Evolutionary conservation across 2,329 filamentous ascomycete species (phyloP).

Genomic region (Seiridium unicorne): DNA sequence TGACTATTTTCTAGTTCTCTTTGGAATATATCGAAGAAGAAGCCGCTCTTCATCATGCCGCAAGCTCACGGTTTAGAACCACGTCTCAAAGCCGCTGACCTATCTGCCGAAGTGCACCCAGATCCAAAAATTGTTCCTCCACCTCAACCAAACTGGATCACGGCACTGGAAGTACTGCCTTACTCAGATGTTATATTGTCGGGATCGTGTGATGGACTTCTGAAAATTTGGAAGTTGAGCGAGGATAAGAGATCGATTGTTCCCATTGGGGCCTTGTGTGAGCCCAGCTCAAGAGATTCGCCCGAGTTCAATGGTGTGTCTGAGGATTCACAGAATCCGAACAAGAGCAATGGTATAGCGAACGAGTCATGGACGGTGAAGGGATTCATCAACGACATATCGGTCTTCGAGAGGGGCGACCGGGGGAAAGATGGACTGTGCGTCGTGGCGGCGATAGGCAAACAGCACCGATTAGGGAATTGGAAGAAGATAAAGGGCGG

Average conservation of each 20-base stretch:
- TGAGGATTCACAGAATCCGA: slow-evolving; percentile 22
- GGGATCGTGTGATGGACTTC: slow-evolving; percentile 90
- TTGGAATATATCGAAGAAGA: slow-evolving; percentile 89
- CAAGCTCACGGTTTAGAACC: slow-evolving; percentile 85
- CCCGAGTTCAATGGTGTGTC: slow-evolving; percentile 20
- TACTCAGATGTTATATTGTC: slow-evolving; percentile 89
- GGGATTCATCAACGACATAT: slow-evolving; percentile 86
- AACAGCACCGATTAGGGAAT: slow-evolving; percentile 79
- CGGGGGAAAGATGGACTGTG: slow-evolving; percentile 75
- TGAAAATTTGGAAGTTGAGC: slow-evolving; percentile 82
- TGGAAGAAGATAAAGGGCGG: slow-evolving; percentile 68
- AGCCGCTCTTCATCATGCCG: slow-evolving; percentile 77
- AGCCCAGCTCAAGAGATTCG: slow-evolving; percentile 13
- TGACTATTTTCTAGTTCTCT: neutral
- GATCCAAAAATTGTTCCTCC: slow-evolving; percentile 58
- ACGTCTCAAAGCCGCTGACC: slow-evolving; percentile 62
- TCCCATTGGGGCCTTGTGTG: slow-evolving; percentile 65
- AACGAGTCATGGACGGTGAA: slow-evolving; percentile 41
- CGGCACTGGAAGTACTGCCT: slow-evolving; percentile 79
- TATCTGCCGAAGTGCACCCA: slow-evolving; percentile 70
- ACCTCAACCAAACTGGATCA: slow-evolving; percentile 82
- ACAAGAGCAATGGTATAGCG: slow-evolving; percentile 16
- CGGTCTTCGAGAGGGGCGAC: slow-evolving; percentile 81
- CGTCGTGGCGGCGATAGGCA: slow-evolving; percentile 81
- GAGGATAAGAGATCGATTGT: slow-evolving; percentile 81